Conservation (phyloP, 208 protist species). For the Trypanosoma platydactyli region DNA sequence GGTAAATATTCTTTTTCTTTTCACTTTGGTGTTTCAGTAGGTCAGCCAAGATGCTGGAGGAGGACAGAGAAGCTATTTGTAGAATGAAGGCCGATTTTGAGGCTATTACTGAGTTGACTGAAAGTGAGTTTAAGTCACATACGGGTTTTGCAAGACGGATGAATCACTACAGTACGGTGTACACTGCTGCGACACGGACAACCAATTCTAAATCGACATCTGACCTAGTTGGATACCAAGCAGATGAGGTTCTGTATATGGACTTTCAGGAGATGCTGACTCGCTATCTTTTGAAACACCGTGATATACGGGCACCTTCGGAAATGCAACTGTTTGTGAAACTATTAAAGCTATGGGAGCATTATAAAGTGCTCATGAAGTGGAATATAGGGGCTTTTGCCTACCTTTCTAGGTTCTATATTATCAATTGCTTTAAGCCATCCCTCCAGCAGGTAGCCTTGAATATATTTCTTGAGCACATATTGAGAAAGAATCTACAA, state of each 20-base stretch:
- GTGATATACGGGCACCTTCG: slow-evolving; percentile 43
- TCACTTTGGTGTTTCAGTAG: not conserved
- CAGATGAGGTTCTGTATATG: slow-evolving; percentile 82
- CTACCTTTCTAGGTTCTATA: slow-evolving; percentile 88
- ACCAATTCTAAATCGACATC: slow-evolving; percentile 46
- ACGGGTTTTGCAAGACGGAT: slow-evolving; percentile 63
- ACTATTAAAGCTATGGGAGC: slow-evolving; percentile 69
- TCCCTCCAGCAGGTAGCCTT: slow-evolving; percentile 76
- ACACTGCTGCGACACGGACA: slow-evolving; percentile 74
- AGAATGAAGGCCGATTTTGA: slow-evolving; percentile 89
- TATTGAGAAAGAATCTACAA: slow-evolving; percentile 66
- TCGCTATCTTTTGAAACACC: slow-evolving; percentile 68
- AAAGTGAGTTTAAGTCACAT: slow-evolving; percentile 67
- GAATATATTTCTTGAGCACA: slow-evolving; percentile 82
- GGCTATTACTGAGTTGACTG: slow-evolving; percentile 56
- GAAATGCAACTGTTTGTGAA: slow-evolving; percentile 65
- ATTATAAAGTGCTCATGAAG: slow-evolving; percentile 84
- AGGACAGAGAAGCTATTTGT: slow-evolving; percentile 77
- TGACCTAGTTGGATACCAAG: slow-evolving; percentile 50
- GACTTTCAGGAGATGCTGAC: slow-evolving; percentile 92
- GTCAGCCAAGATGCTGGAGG: slow-evolving; percentile 61
- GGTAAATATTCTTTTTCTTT: slow-evolving; percentile 7
- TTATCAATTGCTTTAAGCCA: slow-evolving; percentile 81
- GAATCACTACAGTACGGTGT: slow-evolving; percentile 88
- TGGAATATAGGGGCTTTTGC: slow-evolving; percentile 83